Evolutionary conservation across 2,329 filamentous ascomycete genomes (phyloP).

Genomic region (Aspergillus awamori): DNA sequence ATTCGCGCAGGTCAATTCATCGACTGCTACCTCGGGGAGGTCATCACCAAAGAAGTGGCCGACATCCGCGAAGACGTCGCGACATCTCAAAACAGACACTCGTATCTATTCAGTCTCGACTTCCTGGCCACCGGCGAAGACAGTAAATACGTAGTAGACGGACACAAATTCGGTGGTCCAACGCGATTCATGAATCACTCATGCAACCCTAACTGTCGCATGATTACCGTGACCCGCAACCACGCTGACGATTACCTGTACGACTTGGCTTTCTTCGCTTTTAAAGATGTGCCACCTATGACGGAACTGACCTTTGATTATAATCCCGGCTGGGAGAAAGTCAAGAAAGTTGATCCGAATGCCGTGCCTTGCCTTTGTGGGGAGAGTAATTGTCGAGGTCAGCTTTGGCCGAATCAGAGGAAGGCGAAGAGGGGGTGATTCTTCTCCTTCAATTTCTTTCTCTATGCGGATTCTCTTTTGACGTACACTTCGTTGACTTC

Average conservation of each 20-base stretch:
- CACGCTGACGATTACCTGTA: constrained; percentile 47
- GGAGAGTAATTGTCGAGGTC: constrained; percentile 46
- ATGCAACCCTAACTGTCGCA: constrained; percentile 51
- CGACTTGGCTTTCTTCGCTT: constrained; percentile 52
- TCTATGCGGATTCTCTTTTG: too few relatives aligned
- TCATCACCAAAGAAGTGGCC: constrained; percentile 42
- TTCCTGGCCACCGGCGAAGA: constrained; percentile 35
- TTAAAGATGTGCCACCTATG: constrained; percentile 43
- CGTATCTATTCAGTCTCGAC: constrained; percentile 49
- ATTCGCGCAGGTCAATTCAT: constrained; percentile 50
- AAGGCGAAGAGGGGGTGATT: constrained; percentile 32
- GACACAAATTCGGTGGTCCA: constrained; percentile 44
- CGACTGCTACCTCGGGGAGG: constrained; percentile 50
- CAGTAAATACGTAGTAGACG: constrained; percentile 46
- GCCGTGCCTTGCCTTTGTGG: constrained; percentile 50
- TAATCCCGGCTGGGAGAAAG: constrained; percentile 36
- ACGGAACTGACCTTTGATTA: constrained; percentile 55
- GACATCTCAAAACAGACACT: constrained; percentile 31
- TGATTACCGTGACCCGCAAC: constrained; percentile 46
- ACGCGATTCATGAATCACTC: constrained; percentile 55
- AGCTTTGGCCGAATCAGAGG: constrained; percentile 47
- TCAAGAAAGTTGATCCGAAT: constrained; percentile 36
- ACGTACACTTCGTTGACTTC: not conserved
- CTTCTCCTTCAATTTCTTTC: too few relatives aligned
- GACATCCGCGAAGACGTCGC: constrained; percentile 41